Evolutionary conservation across 805 yeast species (phyloP), one percentile per base, ranked within the genome.

Genomic region (Kodamaea nitidulidarum): DNA sequence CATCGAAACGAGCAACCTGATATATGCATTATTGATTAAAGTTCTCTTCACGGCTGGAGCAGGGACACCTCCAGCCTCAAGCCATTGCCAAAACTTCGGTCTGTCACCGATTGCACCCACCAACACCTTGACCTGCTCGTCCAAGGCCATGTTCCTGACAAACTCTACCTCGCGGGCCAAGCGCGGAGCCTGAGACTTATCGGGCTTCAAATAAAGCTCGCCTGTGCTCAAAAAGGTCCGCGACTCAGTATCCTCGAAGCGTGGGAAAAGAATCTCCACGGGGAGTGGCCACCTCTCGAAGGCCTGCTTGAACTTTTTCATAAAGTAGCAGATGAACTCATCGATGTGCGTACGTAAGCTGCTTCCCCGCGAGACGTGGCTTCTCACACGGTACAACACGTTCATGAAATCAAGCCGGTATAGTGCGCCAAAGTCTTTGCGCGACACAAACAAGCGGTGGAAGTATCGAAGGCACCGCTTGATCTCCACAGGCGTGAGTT

Each of bases 331-430:
- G 25, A 84, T 63, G 48, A 91, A 80, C 33, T 79, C 75, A 26
- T 78, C 81, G 9, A 84, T 73, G 40, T 82, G 88, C 21, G 64
- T 67, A 42, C 87, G 66, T 3, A 79, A 65, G 11, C 61, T 54
- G 0, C 78, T 60, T 0, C 60, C 46, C 32, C 63, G 57, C 1
- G 78, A 71, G 12, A 80, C 59, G 5, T 81, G 78, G 22, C 65
- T 64, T 18, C 71, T 52, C 12, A 73, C 56, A 27, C 68, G 70
- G 9, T 78, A 63, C 5, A 84, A 61, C 50, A 84, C 63, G 18
- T 73, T 50, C 73, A 91, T 74, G 53, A 93, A 78, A 55, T 90
- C 96, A 24, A 93, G 54, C 36, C 96, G 66, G 50, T 71, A 81
- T 24, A 85, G 57, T 0, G 80, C 65, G 30, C 80, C 78, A 36